A percentile compares a stretch with the other conserved stretches of the same genome.
phyloP scores from a whole-genome alignment of 495 filamentous ascomycete genomes.

The Lophiotrema nucula region DNA sequence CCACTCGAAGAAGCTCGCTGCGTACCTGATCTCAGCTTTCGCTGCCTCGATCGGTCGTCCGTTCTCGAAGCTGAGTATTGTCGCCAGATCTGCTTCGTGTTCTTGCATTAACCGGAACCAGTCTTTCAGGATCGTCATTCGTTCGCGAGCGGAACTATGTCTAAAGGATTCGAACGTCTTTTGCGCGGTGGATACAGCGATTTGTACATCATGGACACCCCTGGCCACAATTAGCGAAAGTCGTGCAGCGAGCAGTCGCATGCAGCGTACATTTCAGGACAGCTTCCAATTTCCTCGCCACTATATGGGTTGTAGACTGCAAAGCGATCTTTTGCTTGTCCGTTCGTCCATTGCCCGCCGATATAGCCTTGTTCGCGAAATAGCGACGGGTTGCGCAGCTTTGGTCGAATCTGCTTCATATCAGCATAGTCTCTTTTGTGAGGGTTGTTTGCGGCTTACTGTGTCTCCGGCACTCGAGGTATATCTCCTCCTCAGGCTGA shows the following conservation, averaged over 20 bases:
- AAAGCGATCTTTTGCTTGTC: neutral
- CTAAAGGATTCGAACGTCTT: neutral
- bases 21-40: too few species aligned
- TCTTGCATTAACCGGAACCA: neutral
- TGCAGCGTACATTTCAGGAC: neutral
- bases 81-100: neutral
- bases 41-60: neutral
- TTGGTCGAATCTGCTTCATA: neutral
- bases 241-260: neutral
- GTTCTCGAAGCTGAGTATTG: neutral
- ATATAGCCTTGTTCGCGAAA: neutral
- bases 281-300: neutral
- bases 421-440: neutral
- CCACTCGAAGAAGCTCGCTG: too few species aligned
- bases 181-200: neutral
- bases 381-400: neutral
- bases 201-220: neutral
- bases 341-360: neutral
- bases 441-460: neutral
- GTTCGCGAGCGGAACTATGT: neutral
- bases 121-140: neutral
- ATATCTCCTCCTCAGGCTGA: too few species aligned
- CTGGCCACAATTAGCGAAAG: neutral
- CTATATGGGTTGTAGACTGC: neutral
- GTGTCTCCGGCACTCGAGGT: too few species aligned